These are phyloP conservation scores for Botryotinia narcissicola DNA, from an alignment of 2,329 filamentous ascomycete species.

Conservation along the genomic window DNA sequence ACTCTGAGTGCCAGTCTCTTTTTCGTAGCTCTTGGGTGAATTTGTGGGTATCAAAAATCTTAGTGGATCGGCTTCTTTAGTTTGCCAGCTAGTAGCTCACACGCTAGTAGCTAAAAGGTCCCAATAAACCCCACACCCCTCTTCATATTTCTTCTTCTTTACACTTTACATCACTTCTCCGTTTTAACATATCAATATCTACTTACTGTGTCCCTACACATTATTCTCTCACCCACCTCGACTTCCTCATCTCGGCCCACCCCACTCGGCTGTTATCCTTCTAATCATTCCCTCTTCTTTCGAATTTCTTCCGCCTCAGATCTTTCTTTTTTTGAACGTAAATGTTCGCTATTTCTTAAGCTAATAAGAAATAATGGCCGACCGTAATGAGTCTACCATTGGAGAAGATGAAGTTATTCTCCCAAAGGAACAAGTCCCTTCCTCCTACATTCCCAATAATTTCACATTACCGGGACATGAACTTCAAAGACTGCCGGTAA, in stretches of 20 bases:
- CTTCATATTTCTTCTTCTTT: background rate
- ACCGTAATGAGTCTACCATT: background rate
- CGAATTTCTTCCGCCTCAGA: background rate
- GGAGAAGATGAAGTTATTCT: background rate
- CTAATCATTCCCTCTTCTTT: background rate
- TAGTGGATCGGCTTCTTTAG: background rate
- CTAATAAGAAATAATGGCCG: background rate
- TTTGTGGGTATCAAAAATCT: background rate
- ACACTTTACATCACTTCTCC: background rate
- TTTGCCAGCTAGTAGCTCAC: background rate
- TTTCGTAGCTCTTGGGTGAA: background rate
- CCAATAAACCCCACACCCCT: background rate
- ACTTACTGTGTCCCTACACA: background rate
- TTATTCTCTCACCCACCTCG: no score
- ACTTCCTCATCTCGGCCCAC: background rate
- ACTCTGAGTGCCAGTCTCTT: background rate
- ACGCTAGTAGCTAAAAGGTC: background rate
- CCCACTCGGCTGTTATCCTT: background rate
- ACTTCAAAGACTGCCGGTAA: background rate
- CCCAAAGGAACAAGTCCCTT: no score
- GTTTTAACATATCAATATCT: background rate
- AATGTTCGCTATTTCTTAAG: no score
- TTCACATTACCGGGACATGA: background rate
- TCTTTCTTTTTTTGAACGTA: background rate
- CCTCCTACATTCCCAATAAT: slow-evolving; percentile 7